Percentiles rank a stretch among this genome's conserved stretches.
phyloP scores from a whole-genome alignment of 2,329 filamentous ascomycete species.

The Sporothrix pallida region DNA sequence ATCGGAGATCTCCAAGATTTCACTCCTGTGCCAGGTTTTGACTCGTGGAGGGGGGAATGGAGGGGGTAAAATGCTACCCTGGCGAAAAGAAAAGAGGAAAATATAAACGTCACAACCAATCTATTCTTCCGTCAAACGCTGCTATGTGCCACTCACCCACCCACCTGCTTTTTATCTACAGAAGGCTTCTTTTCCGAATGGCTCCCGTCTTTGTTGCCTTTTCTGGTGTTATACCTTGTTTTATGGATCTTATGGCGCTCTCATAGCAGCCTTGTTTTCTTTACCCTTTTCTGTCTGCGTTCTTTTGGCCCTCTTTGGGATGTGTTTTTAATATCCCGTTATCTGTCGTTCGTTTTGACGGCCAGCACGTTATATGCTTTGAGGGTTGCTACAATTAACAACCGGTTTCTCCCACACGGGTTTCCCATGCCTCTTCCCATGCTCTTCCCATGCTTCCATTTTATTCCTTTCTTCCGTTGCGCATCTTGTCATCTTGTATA shows the following conservation, averaged over 20 bases:
- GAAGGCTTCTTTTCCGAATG: background rate
- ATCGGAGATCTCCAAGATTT: no score
- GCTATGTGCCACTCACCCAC: background rate
- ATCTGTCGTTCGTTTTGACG: constrained; percentile 4
- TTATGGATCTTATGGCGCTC: background rate
- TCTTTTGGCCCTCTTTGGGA: background rate
- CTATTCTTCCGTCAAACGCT: background rate
- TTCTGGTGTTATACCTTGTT: background rate
- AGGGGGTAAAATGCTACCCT: background rate
- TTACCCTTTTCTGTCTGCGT: background rate
- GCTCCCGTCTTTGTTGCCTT: background rate
- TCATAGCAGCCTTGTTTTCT: background rate
- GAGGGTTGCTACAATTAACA: background rate
- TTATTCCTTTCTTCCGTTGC: background rate
- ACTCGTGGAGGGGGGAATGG: no score
- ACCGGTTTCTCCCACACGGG: background rate
- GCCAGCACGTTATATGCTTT: constrained; percentile 1
- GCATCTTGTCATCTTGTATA: background rate
- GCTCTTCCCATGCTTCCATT: background rate
- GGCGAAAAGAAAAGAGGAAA: background rate
- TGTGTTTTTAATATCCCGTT: constrained; percentile 12
- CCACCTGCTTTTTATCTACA: background rate
- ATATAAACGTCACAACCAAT: constrained; percentile 16
- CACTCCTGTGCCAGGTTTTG: no score
- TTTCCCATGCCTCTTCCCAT: constrained; percentile 2